phyloP scores from a whole-genome alignment of 805 yeast species.

The Candida patagonica region DNA sequence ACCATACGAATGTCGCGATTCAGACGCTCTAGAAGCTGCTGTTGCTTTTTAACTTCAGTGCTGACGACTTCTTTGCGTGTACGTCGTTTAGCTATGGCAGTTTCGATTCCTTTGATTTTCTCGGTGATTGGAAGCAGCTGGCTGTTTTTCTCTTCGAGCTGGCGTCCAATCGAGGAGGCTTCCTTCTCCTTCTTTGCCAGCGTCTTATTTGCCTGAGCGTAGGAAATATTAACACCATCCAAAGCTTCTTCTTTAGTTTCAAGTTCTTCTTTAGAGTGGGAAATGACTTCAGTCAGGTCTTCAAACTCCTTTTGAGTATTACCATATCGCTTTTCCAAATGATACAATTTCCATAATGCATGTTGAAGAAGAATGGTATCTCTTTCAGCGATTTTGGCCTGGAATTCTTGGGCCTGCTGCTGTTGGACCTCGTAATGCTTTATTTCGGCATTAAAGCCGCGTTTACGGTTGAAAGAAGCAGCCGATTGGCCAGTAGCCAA shows the following conservation, averaged over 20 bases:
- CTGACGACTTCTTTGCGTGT: slow-evolving; percentile 41
- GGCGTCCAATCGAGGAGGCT: slow-evolving; percentile 30
- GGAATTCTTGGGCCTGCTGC: slow-evolving; percentile 60
- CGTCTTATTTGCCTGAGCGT: slow-evolving; percentile 10
- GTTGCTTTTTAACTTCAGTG: slow-evolving; percentile 46
- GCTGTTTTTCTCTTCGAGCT: slow-evolving; percentile 36
- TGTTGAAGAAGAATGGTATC: slow-evolving; percentile 33
- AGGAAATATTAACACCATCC: slow-evolving; percentile 8
- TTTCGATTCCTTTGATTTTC: slow-evolving; percentile 39
- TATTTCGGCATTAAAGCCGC: slow-evolving; percentile 62
- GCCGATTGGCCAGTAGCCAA: slow-evolving; percentile 40
- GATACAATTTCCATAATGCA: slow-evolving; percentile 57
- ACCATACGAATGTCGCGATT: slow-evolving; percentile 41
- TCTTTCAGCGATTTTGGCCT: slow-evolving; percentile 39
- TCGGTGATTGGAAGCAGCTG: slow-evolving; percentile 56
- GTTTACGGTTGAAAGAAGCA: slow-evolving; percentile 55
- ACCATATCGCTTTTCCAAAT: slow-evolving; percentile 35
- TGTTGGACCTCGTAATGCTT: slow-evolving; percentile 71
- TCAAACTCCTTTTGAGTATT: slow-evolving; percentile 22
- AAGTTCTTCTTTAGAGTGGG: slow-evolving; percentile 13
- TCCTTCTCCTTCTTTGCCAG: slow-evolving; percentile 27
- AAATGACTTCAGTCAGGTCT: slow-evolving; percentile 16
- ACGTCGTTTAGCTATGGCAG: slow-evolving; percentile 35
- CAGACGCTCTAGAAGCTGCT: slow-evolving; percentile 32
- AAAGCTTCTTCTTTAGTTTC: slow-evolving; percentile 14